Evolutionary conservation across 306 rosid species (phyloP).

Genomic region (Cyamopsis tetragonoloba): DNA sequence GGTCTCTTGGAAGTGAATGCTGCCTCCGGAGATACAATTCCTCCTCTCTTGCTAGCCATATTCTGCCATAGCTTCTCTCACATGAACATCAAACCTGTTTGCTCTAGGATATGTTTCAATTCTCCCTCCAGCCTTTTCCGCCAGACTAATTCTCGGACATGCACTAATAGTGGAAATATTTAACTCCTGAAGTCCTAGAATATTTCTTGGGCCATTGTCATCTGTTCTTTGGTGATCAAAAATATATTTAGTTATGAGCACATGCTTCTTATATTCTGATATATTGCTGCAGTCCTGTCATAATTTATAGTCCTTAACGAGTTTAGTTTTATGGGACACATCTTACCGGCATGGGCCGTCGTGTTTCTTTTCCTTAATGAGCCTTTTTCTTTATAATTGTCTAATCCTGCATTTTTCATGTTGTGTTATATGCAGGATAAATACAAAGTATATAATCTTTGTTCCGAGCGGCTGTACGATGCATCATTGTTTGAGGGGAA

Average conservation of each 20-base stretch:
- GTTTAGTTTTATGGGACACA: background rate
- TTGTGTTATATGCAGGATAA: constrained; percentile 60
- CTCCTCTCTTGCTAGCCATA: background rate
- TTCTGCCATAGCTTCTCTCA: background rate
- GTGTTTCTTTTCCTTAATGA: background rate
- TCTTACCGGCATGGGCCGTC: constrained; percentile 5
- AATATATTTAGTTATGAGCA: background rate
- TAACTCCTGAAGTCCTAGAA: background rate
- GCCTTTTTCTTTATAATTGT: constrained; percentile 1
- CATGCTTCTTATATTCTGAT: background rate
- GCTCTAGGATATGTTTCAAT: background rate
- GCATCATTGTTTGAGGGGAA: constrained; percentile 96
- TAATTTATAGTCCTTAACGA: background rate
- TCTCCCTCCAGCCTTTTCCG: background rate
- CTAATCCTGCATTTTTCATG: constrained; percentile 14
- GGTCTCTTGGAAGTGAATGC: constrained; percentile 12
- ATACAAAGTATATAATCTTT: constrained; percentile 96
- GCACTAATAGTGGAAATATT: background rate
- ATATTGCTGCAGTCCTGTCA: background rate
- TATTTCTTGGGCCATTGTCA: constrained; percentile 5
- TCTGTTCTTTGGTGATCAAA: background rate
- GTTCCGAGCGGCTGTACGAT: constrained; percentile 96
- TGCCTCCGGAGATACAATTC: background rate
- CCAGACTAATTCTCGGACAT: background rate
- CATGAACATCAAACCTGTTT: background rate